Conservation (phyloP, 2,329 filamentous ascomycete genomes). For the Fulvia fulva region DNA sequence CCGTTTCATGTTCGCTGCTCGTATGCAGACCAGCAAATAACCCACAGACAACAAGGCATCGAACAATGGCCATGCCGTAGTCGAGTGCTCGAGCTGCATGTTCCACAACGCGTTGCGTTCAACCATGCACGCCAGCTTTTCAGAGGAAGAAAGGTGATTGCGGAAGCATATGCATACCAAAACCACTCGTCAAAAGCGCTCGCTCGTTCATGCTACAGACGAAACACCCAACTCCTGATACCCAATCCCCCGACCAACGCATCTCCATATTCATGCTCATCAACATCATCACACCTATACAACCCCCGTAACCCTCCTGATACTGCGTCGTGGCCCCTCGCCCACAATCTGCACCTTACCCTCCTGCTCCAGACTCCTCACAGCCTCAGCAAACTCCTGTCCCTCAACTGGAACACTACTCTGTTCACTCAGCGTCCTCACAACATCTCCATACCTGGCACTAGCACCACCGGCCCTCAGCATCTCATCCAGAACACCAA, state of each 20-base stretch:
- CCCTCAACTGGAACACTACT: conserved; percentile 67
- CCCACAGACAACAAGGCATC: too few species aligned
- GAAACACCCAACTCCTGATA: neutral
- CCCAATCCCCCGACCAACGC: neutral
- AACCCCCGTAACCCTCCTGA: conserved; percentile 67
- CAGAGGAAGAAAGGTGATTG: neutral
- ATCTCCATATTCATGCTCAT: neutral
- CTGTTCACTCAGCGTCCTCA: conserved; percentile 67
- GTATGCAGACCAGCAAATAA: too few species aligned
- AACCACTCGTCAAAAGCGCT: neutral
- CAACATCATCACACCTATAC: conserved; percentile 25
- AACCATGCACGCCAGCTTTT: neutral
- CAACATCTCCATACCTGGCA: conserved; percentile 75
- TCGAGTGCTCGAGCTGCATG: too few species aligned
- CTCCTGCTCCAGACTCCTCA: conserved; percentile 78
- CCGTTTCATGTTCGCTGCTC: too few species aligned
- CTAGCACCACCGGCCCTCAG: conserved; percentile 58
- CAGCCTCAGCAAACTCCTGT: conserved; percentile 75
- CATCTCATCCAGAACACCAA: conserved; percentile 76
- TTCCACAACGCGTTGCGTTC: too few species aligned
- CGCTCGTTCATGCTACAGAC: neutral
- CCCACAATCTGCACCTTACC: conserved; percentile 75
- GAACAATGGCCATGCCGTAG: too few species aligned
- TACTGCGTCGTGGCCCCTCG: conserved; percentile 76
- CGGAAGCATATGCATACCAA: neutral